Percentiles rank a stretch among this genome's conserved stretches.
phyloP scores from a whole-genome alignment of 805 yeast genomes.

The Martiniozyma abietophila region DNA sequence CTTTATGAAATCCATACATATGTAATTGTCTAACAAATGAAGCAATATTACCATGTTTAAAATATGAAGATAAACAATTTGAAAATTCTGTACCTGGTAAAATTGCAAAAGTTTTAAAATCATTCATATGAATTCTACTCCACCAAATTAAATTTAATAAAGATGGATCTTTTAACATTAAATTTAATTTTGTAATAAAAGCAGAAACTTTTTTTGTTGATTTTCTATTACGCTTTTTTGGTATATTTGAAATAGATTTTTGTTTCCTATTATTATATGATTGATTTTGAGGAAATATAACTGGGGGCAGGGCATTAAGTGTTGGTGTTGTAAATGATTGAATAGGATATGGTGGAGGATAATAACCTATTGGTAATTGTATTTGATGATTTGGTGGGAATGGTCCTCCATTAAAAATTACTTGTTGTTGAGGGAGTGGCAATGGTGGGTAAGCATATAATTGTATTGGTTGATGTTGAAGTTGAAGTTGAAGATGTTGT shows the following conservation, averaged over 20 bases:
- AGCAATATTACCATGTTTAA: constrained; percentile 91
- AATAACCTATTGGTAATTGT: not conserved
- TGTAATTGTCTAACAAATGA: constrained; percentile 89
- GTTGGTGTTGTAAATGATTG: not conserved
- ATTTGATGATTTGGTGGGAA: not conserved
- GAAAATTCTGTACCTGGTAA: constrained; percentile 58
- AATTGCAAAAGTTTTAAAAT: constrained; percentile 50
- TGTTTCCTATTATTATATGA: constrained; percentile 2
- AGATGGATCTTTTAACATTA: constrained; percentile 50
- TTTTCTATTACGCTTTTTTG: constrained; percentile 2
- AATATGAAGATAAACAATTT: constrained; percentile 55
- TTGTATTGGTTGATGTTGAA: constrained; percentile 2
- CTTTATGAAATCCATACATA: constrained; percentile 94
- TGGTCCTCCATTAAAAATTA: not conserved
- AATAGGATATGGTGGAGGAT: not conserved
- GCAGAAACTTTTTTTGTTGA: constrained; percentile 39
- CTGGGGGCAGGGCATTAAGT: not conserved
- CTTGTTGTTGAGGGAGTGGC: constrained; percentile 1
- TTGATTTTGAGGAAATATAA: not conserved
- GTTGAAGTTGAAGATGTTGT: constrained; percentile 8
- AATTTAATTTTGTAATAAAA: constrained; percentile 54
- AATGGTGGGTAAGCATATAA: too few relatives aligned
- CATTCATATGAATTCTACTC: constrained; percentile 36
- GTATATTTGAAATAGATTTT: not conserved
- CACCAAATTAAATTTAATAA: constrained; percentile 55